Evolutionary conservation across 768 basidiomycete species (phyloP), one percentile per base, ranked within the genome.

Genomic region (Boletus bicolor): DNA sequence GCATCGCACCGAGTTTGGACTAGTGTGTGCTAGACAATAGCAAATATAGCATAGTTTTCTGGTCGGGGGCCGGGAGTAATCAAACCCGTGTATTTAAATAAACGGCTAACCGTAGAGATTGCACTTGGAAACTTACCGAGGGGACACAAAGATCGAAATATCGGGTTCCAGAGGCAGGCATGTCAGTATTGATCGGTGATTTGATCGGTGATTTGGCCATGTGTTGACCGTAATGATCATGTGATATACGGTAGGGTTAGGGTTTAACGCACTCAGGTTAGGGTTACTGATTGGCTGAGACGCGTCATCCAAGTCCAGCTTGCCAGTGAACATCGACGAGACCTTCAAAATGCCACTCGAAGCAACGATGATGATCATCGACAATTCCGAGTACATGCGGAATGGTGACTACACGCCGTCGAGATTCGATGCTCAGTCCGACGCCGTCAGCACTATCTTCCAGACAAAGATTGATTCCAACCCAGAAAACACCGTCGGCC

Each of bases 341-440:
- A 44, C 56, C 41, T 35, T 38, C 62, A 78, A 84, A 55, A 97
- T 97, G 93, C 91, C 93, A 63, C 82, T 97, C 68, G 95, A 99
- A 84, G 95, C 96, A 39, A 96, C 94, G 24, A 94, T 99, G 86
- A 85, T 98, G 77, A 79, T 99, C 14, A 86, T 98, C 58, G 97
- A 99, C 83, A 98, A 98, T 71, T 97, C 93, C 2, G 93, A 95
- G 73, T 95, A 88, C 74, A 97, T 97, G 88, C 85, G 94, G 54
- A 96, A 97, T 68, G 93, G 93, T 11, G 93, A 95, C 73, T 95
- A 93, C 72, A 75, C 77, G 52, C 93, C 93, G 45, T 86, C 87
- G 36, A 84, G 96, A 58, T 93, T 93, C 67, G 86, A 88, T 34
- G 93, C 95, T 1, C 97, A 98, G 73, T 76, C 87, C 7, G 94